Evolutionary conservation across 805 yeast species (phyloP).

Genomic region (Saturnispora serradocipensis): DNA sequence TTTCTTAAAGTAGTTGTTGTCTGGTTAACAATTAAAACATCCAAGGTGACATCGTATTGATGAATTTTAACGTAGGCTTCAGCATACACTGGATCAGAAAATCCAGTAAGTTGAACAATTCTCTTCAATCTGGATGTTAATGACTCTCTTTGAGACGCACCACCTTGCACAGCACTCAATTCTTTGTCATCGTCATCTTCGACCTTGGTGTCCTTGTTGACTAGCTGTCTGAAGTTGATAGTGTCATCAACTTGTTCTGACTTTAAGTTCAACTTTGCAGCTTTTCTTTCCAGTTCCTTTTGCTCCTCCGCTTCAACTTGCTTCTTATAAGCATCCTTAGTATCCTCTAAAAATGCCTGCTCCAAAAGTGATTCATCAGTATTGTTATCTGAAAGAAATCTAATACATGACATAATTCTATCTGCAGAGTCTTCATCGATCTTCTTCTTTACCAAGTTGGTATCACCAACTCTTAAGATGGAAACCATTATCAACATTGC

Average conservation of each 20-base stretch:
- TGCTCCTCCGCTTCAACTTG: slow-evolving; percentile 56
- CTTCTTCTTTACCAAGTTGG: slow-evolving; percentile 54
- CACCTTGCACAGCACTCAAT: slow-evolving; percentile 44
- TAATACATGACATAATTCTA: slow-evolving; percentile 80
- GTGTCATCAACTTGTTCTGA: slow-evolving; percentile 75
- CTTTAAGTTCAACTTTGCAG: slow-evolving; percentile 48
- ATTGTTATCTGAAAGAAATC: slow-evolving; percentile 62
- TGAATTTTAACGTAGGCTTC: slow-evolving; percentile 96
- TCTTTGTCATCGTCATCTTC: slow-evolving; percentile 49
- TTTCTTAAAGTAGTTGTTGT: slow-evolving; percentile 86
- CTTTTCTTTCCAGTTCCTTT: slow-evolving; percentile 46
- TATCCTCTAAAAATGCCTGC: slow-evolving; percentile 79
- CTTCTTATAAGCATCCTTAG: slow-evolving; percentile 71
- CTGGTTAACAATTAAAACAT: slow-evolving; percentile 89
- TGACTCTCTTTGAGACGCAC: slow-evolving; percentile 44
- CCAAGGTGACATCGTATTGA: slow-evolving; percentile 91
- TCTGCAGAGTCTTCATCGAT: slow-evolving; percentile 97
- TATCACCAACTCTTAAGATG: slow-evolving; percentile 78
- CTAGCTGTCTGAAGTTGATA: slow-evolving; percentile 70
- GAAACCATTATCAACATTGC: slow-evolving; percentile 90
- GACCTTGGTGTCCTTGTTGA: slow-evolving; percentile 32
- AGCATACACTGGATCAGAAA: slow-evolving; percentile 95
- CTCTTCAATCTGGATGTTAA: slow-evolving; percentile 74
- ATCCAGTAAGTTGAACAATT: slow-evolving; percentile 93
- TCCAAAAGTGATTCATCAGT: slow-evolving; percentile 34